Evolutionary conservation across 805 yeast genomes (phyloP).

Genomic region (Kuraishia ogatae): DNA sequence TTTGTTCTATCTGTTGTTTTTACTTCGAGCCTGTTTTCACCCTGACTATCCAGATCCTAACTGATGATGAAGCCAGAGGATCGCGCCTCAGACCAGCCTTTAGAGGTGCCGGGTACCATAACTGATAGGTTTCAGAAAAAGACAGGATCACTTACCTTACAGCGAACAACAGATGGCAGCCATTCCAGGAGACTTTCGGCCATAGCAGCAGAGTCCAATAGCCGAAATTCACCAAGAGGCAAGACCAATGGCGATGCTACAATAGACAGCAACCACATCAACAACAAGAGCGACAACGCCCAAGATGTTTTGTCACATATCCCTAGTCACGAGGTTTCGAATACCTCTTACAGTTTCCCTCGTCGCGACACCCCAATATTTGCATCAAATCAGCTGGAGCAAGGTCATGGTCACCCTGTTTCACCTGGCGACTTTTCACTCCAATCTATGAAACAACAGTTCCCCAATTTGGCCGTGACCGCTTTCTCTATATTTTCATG

Average conservation of each 20-base stretch:
- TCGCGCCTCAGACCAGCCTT: background rate
- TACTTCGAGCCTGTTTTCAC: background rate
- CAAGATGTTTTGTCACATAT: background rate
- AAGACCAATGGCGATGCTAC: background rate
- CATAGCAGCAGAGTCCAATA: background rate
- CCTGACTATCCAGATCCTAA: background rate
- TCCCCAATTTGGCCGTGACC: slow-evolving; percentile 18
- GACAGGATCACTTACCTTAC: background rate
- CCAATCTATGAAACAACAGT: background rate
- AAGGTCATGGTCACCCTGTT: background rate
- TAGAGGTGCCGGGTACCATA: background rate
- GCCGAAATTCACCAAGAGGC: background rate
- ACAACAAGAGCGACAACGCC: background rate
- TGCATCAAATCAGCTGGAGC: background rate
- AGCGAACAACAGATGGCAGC: background rate
- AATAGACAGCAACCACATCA: background rate
- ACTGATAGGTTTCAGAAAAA: background rate
- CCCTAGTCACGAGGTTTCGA: background rate
- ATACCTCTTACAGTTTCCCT: background rate
- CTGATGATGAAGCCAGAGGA: background rate
- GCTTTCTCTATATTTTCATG: slow-evolving; percentile 30
- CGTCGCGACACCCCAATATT: background rate
- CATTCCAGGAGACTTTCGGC: background rate
- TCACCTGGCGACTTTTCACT: background rate
- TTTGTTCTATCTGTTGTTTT: background rate